A percentile compares a stretch with the other conserved stretches of the same genome.
Conservation (phyloP, 192 early-diverging fungal genomes). For the Backusella tarrabulga region DNA sequence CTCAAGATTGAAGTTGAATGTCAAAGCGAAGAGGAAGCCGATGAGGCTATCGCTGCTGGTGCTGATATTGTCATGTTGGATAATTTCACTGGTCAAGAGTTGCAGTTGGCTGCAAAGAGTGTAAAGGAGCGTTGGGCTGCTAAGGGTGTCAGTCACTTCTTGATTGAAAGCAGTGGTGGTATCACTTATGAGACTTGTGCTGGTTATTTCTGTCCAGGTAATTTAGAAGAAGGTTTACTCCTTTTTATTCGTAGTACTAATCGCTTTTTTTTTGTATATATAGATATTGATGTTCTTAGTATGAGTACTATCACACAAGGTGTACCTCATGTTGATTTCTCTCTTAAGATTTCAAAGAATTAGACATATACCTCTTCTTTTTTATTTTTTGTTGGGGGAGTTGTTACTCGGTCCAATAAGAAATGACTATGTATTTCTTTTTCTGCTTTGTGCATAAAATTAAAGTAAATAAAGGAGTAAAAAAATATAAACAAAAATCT, state of each 20-base stretch:
- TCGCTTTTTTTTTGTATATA: background rate
- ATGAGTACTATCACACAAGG: constrained; percentile 93
- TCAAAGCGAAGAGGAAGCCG: constrained; percentile 85
- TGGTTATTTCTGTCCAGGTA: constrained; percentile 78
- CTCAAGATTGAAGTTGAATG: constrained; percentile 99
- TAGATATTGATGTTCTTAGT: constrained; percentile 77
- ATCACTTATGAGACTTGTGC: constrained; percentile 86
- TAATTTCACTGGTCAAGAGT: constrained; percentile 76
- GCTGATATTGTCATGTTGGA: constrained; percentile 99
- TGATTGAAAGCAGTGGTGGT: constrained; percentile 96
- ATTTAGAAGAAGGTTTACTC: background rate
- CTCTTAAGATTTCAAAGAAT: constrained; percentile 74
- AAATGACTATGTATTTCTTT: background rate
- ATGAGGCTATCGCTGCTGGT: constrained; percentile 94
- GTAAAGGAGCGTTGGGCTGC: constrained; percentile 75
- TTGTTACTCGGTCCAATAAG: background rate
- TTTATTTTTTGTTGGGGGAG: too few relatives aligned
- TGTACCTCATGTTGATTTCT: constrained; percentile 96
- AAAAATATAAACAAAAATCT: background rate
- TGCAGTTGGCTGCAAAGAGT: constrained; percentile 64
- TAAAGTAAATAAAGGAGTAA: background rate
- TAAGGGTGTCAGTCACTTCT: constrained; percentile 59
- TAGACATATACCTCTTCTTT: background rate
- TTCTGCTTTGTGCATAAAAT: background rate
- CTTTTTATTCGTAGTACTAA: background rate